These are phyloP conservation scores for Bipolaris victoriae DNA, from an alignment of 2,329 filamentous ascomycete genomes.

Conservation along the genomic window DNA sequence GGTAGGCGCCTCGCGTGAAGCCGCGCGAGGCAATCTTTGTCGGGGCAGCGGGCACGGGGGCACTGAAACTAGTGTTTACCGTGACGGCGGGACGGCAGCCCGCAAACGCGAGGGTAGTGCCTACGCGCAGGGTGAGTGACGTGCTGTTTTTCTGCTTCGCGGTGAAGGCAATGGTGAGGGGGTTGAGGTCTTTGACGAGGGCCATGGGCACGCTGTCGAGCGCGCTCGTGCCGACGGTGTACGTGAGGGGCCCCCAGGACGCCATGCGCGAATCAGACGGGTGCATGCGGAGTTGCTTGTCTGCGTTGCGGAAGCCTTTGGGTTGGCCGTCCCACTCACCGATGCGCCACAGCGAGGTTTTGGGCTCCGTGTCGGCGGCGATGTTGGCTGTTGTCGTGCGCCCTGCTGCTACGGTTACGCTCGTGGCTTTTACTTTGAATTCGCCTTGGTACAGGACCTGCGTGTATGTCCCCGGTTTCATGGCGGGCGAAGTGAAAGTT, in stretches of 20 bases:
- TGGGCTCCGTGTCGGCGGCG: slow-evolving; percentile 55
- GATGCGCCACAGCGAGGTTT: slow-evolving; percentile 66
- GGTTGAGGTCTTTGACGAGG: slow-evolving; percentile 66
- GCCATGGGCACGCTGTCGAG: slow-evolving; percentile 68
- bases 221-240: slow-evolving; percentile 64
- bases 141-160: slow-evolving; percentile 57
- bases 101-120: slow-evolving; percentile 68
- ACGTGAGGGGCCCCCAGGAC: slow-evolving; percentile 65
- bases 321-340: slow-evolving; percentile 68
- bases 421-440: slow-evolving; percentile 59
- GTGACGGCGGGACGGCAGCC: slow-evolving; percentile 63
- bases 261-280: slow-evolving; percentile 69
- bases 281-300: slow-evolving; percentile 71
- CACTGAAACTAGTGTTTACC: slow-evolving; percentile 61
- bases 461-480: slow-evolving; percentile 73
- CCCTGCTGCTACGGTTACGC: slow-evolving; percentile 57
- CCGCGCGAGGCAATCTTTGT: slow-evolving; percentile 69
- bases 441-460: slow-evolving; percentile 69
- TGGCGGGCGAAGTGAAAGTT: slow-evolving; percentile 67
- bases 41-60: slow-evolving; percentile 59
- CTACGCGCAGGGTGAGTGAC: slow-evolving; percentile 66
- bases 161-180: slow-evolving; percentile 66
- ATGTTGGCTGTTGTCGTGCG: slow-evolving; percentile 59
- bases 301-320: slow-evolving; percentile 68
- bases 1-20: slow-evolving; percentile 69